phyloP scores from a whole-genome alignment of 495 filamentous ascomycete genomes.

The Aspergillus hancockii region DNA sequence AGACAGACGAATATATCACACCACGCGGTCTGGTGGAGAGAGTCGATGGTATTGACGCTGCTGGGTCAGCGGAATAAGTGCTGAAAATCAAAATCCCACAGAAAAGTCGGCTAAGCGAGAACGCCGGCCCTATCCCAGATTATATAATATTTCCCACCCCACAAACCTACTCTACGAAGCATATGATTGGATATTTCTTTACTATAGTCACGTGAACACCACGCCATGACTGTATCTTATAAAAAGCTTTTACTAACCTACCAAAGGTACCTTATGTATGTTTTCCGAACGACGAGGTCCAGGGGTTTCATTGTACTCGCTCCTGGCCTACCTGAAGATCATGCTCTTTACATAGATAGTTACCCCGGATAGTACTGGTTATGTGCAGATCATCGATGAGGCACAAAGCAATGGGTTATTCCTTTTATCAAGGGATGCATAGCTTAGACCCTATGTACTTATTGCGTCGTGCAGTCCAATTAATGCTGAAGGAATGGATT shows the following conservation, averaged over 20 bases:
- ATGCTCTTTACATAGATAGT: no score
- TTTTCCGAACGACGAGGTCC: neutral
- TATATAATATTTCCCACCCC: conserved; percentile 37
- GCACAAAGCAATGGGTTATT: no score
- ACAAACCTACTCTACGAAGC: conserved; percentile 8
- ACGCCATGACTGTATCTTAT: neutral
- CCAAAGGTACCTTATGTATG: neutral
- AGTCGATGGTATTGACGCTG: conserved; percentile 38
- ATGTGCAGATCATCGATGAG: no score
- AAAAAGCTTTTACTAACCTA: no score
- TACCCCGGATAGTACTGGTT: no score
- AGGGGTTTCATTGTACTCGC: no score
- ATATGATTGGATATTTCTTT: conserved; percentile 7
- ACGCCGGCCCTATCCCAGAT: conserved; percentile 34
- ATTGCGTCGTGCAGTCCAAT: no score
- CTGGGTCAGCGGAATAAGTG: conserved; percentile 38
- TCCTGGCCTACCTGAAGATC: no score
- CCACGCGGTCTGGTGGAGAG: conserved; percentile 40
- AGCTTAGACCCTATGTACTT: no score
- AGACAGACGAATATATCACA: conserved; percentile 48
- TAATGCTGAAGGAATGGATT: no score
- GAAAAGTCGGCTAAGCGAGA: conserved; percentile 54
- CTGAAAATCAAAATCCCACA: conserved; percentile 49
- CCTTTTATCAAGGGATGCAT: no score
- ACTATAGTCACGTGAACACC: conserved; percentile 5